A percentile compares a stretch with the other conserved stretches of the same genome.
Conservation (phyloP, 1,284 basidiomycete genomes). For the Trametes hirsuta region DNA sequence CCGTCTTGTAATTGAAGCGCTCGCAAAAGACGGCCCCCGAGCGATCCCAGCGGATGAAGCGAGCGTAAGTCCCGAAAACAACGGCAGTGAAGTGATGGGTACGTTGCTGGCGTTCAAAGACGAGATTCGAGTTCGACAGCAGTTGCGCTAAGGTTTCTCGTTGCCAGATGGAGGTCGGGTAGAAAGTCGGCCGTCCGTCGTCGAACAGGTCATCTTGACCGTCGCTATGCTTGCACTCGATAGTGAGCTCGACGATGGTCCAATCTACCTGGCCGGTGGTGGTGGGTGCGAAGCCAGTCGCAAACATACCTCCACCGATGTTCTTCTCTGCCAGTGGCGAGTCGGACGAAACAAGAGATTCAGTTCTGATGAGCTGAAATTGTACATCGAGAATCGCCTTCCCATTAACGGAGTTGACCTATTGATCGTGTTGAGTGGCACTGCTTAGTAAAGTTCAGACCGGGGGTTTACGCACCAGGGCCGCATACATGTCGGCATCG, state of each 20-base stretch:
- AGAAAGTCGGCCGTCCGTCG: background rate
- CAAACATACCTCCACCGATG: background rate
- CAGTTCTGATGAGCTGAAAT: background rate
- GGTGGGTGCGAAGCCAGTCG: background rate
- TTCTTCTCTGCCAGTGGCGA: background rate
- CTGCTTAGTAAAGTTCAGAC: no score
- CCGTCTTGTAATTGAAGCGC: slow-evolving; percentile 10
- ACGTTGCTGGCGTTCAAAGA: slow-evolving; percentile 8
- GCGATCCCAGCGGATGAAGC: slow-evolving; percentile 9
- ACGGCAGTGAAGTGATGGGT: slow-evolving; percentile 1
- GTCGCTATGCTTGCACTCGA: no score
- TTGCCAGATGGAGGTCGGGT: background rate
- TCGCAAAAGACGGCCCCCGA: slow-evolving; percentile 1
- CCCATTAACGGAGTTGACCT: background rate
- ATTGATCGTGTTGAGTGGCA: no score
- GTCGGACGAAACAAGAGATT: background rate
- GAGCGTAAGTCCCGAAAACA: slow-evolving; percentile 1
- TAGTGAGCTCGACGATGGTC: background rate
- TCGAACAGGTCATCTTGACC: slow-evolving; percentile 3
- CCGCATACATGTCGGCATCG: no score
- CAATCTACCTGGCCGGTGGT: background rate
- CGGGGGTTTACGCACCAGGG: no score
- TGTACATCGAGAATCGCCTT: background rate
- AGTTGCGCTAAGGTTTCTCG: background rate
- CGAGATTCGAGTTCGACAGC: background rate